Percentiles rank a stretch among this genome's conserved stretches.
These are phyloP conservation scores for Effrenium voratum DNA, from an alignment of 73 alveolate species.

Conservation along the genomic window DNA sequence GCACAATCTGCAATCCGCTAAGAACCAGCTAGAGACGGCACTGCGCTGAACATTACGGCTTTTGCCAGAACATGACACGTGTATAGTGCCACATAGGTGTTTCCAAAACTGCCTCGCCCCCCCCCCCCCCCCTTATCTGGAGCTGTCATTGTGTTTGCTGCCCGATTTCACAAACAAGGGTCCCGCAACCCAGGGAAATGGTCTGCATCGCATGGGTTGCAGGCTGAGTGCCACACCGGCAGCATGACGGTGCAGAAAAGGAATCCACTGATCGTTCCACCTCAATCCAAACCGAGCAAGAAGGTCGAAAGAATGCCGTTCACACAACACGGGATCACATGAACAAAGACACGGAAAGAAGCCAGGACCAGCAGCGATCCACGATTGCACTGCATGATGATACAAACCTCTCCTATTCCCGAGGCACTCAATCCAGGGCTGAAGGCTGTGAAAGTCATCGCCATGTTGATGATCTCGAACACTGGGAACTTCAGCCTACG, in stretches of 20 bases:
- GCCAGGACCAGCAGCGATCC: background rate
- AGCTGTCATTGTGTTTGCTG: no score
- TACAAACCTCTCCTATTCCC: background rate
- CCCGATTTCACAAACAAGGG: no score
- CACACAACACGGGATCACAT: background rate
- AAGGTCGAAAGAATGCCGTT: background rate
- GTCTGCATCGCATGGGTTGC: no score
- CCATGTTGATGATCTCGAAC: conserved; percentile 52
- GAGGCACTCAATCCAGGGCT: background rate
- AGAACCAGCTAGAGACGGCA: no score
- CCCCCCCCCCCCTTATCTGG: no score
- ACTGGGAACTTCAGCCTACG: conserved; percentile 55
- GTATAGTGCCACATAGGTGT: no score
- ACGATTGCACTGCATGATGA: background rate
- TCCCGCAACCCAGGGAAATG: no score
- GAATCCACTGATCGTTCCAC: conserved; percentile 53
- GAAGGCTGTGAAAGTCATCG: conserved; percentile 30
- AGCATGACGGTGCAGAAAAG: conserved; percentile 80
- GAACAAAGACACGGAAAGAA: background rate
- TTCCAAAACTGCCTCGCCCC: no score
- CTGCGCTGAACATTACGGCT: no score
- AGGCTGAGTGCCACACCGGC: conserved; percentile 31
- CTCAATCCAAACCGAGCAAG: background rate
- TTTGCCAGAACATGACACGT: no score
- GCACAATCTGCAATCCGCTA: no score